These are phyloP conservation scores for Vitellaria paradoxa DNA, from an alignment of 179 eudicot genomes.

Conservation along the genomic window DNA sequence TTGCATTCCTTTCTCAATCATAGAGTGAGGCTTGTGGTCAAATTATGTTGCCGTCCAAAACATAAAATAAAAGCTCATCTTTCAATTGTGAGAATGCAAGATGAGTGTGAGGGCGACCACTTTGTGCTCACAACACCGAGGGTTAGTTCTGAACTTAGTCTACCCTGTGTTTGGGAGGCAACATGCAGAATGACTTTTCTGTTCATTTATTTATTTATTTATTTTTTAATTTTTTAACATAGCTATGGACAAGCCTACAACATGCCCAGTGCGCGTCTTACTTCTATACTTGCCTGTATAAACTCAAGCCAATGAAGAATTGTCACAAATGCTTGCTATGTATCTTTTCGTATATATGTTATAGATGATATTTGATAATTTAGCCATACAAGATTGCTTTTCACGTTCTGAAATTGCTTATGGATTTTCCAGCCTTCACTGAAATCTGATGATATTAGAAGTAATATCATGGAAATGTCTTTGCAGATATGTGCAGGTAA, in stretches of 20 bases:
- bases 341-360: neutral
- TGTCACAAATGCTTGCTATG: neutral
- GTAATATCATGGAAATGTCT: slow-evolving; percentile 3
- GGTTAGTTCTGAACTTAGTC: neutral
- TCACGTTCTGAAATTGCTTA: neutral
- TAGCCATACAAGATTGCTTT: neutral
- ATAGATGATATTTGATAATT: neutral
- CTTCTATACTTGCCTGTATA: neutral
- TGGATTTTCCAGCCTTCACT: neutral
- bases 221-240: neutral
- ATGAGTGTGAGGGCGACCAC: neutral
- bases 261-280: neutral
- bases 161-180: neutral
- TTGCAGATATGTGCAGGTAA: slow-evolving; percentile 86
- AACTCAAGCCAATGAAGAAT: slow-evolving; percentile 4
- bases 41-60: neutral
- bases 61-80: neutral
- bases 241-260: slow-evolving; percentile 3
- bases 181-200: neutral
- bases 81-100: neutral
- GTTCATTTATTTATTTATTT: no score
- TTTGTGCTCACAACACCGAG: neutral
- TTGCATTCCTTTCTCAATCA: neutral
- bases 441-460: neutral
- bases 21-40: neutral